These are phyloP conservation scores for Rugonectria rugulosa DNA, from an alignment of 2,329 filamentous ascomycete genomes.

Conservation along the genomic window DNA sequence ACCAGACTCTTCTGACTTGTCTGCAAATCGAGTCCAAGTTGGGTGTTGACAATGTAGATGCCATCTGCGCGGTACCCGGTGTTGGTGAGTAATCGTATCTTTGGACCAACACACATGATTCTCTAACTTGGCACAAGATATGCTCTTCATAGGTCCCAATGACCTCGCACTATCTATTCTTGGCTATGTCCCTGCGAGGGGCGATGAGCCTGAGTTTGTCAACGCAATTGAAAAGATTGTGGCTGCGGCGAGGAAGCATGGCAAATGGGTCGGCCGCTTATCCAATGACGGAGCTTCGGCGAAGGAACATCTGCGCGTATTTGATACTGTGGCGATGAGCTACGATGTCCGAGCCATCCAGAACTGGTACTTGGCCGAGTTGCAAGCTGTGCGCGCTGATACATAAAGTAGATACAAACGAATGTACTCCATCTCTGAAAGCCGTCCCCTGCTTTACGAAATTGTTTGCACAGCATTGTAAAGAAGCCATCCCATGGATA, in stretches of 20 bases:
- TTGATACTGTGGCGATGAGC: slow-evolving; percentile 53
- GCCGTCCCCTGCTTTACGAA: no score
- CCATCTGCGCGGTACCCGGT: slow-evolving; percentile 47
- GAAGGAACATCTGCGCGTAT: slow-evolving; percentile 48
- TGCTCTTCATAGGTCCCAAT: slow-evolving; percentile 55
- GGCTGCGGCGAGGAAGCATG: slow-evolving; percentile 53
- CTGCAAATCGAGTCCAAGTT: slow-evolving; percentile 54
- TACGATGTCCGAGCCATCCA: slow-evolving; percentile 57
- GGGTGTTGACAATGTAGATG: slow-evolving; percentile 55
- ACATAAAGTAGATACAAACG: no score
- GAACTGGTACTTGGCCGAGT: slow-evolving; percentile 56
- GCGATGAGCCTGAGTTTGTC: slow-evolving; percentile 57
- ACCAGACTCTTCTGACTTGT: slow-evolving; percentile 52
- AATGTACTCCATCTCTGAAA: no score
- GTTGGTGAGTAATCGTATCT: slow-evolving; percentile 35
- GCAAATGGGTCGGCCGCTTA: slow-evolving; percentile 59
- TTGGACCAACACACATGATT: not conserved
- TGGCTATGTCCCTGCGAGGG: slow-evolving; percentile 54
- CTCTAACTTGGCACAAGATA: slow-evolving; percentile 26
- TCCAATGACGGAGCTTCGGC: slow-evolving; percentile 52
- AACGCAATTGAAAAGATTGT: slow-evolving; percentile 55
- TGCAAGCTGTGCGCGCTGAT: slow-evolving; percentile 47
- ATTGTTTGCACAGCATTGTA: no score
- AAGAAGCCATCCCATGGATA: no score
- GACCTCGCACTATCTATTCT: slow-evolving; percentile 49